Evolutionary conservation across 345 rosid species (phyloP).

Genomic region (Hirschfeldia incana): DNA sequence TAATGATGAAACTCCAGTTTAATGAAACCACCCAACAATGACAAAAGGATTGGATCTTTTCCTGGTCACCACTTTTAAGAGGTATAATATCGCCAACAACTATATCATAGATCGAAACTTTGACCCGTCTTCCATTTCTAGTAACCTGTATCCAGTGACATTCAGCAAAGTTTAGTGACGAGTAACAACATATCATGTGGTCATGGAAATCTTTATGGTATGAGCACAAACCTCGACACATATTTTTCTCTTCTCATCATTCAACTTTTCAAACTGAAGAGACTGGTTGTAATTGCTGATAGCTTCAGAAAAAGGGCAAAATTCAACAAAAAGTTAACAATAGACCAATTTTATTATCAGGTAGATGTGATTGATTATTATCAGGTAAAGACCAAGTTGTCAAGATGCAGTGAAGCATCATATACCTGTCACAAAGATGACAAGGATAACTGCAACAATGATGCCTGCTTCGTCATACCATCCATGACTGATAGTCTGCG

Average conservation of each 20-base stretch:
- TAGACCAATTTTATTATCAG: neutral
- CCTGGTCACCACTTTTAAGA: slow-evolving; percentile 11
- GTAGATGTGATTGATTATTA: neutral
- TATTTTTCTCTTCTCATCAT: neutral
- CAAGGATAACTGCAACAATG: neutral
- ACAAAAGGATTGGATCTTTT: neutral
- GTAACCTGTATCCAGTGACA: neutral
- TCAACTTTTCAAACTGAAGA: neutral
- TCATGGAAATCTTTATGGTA: neutral
- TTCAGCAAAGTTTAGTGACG: neutral
- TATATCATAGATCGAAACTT: neutral
- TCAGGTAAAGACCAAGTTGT: neutral
- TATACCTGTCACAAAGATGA: slow-evolving; percentile 7
- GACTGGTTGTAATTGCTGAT: neutral
- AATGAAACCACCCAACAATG: neutral
- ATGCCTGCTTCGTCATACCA: slow-evolving; percentile 3
- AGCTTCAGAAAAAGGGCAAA: neutral
- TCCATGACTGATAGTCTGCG: neutral
- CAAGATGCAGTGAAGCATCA: neutral
- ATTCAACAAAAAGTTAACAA: neutral
- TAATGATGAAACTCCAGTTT: neutral
- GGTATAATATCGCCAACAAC: slow-evolving; percentile 4
- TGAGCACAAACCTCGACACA: neutral
- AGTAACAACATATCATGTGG: neutral
- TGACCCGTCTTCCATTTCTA: neutral